These are phyloP conservation scores for Trichoderma hamatum DNA, from an alignment of 2,329 filamentous ascomycete species.

Conservation along the genomic window DNA sequence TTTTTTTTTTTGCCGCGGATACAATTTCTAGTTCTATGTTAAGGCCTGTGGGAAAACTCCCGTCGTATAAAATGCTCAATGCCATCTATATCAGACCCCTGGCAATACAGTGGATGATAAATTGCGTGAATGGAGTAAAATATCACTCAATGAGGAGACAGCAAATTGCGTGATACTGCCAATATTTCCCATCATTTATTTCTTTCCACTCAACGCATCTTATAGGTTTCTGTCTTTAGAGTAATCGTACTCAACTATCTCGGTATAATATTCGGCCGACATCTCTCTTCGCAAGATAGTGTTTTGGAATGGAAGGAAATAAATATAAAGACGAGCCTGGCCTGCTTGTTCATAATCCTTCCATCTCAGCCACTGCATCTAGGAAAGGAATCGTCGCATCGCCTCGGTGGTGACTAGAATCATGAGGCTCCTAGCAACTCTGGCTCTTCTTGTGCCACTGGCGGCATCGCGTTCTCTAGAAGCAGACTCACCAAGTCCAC, in stretches of 20 bases:
- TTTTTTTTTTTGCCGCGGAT: background rate
- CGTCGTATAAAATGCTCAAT: background rate
- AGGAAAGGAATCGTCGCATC: background rate
- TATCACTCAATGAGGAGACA: slow-evolving; percentile 21
- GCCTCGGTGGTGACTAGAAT: background rate
- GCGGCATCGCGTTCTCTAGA: background rate
- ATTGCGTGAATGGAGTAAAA: slow-evolving; percentile 13
- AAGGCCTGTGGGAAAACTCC: background rate
- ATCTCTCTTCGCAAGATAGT: background rate
- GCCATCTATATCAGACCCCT: background rate
- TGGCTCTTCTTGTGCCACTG: background rate
- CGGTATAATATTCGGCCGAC: background rate
- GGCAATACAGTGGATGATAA: background rate
- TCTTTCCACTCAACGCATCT: background rate
- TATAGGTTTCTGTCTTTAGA: background rate
- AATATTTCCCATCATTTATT: background rate
- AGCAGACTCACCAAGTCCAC: background rate
- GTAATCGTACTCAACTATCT: background rate
- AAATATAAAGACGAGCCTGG: background rate
- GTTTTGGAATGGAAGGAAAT: background rate
- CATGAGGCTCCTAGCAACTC: slow-evolving; percentile 1
- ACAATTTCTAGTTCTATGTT: background rate
- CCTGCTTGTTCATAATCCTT: background rate
- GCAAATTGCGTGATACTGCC: slow-evolving; percentile 6
- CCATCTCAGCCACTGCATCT: background rate